These are phyloP conservation scores for Lasiosphaeris hirsuta DNA, from an alignment of 495 filamentous ascomycete species.

Conservation along the genomic window DNA sequence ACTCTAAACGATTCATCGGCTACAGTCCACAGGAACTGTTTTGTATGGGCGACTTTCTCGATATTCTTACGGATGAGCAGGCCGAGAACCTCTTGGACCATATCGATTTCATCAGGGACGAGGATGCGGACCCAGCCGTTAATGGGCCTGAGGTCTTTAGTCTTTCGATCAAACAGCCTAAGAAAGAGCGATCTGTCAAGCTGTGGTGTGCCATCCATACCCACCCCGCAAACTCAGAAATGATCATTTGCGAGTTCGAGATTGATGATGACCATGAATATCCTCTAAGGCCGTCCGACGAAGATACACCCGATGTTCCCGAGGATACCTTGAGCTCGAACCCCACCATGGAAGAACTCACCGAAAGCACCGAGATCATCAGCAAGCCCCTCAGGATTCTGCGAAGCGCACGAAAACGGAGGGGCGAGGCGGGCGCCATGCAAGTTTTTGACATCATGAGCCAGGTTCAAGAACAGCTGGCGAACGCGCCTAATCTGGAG, in stretches of 20 bases:
- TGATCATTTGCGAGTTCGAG: conserved; percentile 91
- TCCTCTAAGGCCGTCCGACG: conserved; percentile 61
- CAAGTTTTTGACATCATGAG: conserved; percentile 91
- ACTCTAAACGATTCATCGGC: conserved; percentile 71
- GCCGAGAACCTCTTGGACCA: conserved; percentile 79
- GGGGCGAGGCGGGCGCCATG: conserved; percentile 86
- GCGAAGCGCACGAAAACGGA: conserved; percentile 70
- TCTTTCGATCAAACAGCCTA: conserved; percentile 59
- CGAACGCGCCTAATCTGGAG: conserved; percentile 64
- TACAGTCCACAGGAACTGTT: conserved; percentile 80
- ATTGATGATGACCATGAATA: conserved; percentile 73
- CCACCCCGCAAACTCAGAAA: conserved; percentile 58
- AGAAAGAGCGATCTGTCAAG: conserved; percentile 50
- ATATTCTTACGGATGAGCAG: conserved; percentile 81
- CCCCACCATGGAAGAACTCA: conserved; percentile 68
- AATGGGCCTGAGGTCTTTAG: conserved; percentile 89
- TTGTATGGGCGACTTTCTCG: conserved; percentile 66
- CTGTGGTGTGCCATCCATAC: conserved; percentile 90
- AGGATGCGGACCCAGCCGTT: conserved; percentile 63
- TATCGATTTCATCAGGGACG: conserved; percentile 80
- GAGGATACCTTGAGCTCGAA: conserved; percentile 69
- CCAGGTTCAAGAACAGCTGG: conserved; percentile 77
- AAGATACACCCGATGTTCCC: conserved; percentile 55
- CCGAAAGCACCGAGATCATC: conserved; percentile 66
- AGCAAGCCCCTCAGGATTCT: conserved; percentile 78